phyloP scores from a whole-genome alignment of 2,329 filamentous ascomycete genomes.

The Cytospora piceicola region DNA sequence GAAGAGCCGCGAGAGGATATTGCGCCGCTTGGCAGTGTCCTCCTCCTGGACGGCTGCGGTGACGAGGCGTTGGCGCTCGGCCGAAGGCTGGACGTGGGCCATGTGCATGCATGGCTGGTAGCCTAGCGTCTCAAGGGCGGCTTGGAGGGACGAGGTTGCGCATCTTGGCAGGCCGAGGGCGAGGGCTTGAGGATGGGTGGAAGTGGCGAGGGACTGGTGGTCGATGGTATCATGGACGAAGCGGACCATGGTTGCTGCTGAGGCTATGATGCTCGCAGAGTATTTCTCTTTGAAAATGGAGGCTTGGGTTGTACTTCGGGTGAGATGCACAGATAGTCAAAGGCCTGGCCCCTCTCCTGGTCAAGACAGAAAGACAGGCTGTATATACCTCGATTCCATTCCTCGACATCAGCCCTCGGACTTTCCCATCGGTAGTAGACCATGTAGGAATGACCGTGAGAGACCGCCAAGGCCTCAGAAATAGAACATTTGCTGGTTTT shows the following conservation, averaged over 20 bases:
- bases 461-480: neutral
- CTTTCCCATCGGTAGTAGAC: neutral
- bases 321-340: neutral
- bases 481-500: neutral
- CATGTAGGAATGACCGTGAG: neutral
- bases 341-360: neutral
- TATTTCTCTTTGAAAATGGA: no score
- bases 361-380: neutral
- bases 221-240: slow-evolving; percentile 25
- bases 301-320: neutral
- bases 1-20: slow-evolving; percentile 39
- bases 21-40: slow-evolving; percentile 36
- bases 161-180: slow-evolving; percentile 40
- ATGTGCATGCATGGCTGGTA: slow-evolving; percentile 41
- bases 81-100: slow-evolving; percentile 32
- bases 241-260: slow-evolving; percentile 19
- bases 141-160: slow-evolving; percentile 43
- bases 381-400: neutral
- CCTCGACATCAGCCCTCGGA: neutral
- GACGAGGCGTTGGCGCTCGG: slow-evolving; percentile 35
- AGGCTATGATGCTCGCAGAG: neutral
- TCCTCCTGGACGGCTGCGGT: slow-evolving; percentile 37
- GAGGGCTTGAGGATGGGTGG: slow-evolving; percentile 13
- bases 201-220: neutral
- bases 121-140: slow-evolving; percentile 40